phyloP scores from a whole-genome alignment of 371 early-diverging fungal genomes.

The Sporodiniella umbellata region DNA sequence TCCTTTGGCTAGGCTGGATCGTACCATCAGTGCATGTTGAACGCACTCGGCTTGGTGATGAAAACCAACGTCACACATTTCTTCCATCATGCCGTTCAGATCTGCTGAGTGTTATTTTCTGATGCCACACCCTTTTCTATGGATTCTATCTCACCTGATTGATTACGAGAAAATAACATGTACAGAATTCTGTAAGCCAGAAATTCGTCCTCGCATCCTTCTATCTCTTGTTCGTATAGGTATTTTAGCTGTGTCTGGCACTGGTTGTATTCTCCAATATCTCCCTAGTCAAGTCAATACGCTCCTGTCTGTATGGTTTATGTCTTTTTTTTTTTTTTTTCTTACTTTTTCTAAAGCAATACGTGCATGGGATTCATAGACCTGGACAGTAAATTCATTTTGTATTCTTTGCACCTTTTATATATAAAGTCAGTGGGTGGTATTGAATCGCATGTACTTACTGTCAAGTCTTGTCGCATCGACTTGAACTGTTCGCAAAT shows the following conservation, averaged over 20 bases:
- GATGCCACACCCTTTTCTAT: no score
- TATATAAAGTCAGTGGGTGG: background rate
- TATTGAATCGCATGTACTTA: slow-evolving; percentile 9
- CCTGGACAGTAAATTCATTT: slow-evolving; percentile 87
- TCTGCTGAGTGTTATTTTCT: slow-evolving; percentile 51
- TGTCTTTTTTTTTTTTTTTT: background rate
- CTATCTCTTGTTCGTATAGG: slow-evolving; percentile 70
- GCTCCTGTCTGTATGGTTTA: background rate
- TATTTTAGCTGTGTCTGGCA: slow-evolving; percentile 93
- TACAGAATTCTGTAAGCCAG: slow-evolving; percentile 90
- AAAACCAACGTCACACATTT: slow-evolving; percentile 63
- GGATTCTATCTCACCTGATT: slow-evolving; percentile 72
- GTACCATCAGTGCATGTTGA: slow-evolving; percentile 80
- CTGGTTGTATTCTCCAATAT: slow-evolving; percentile 96
- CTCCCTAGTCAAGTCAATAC: slow-evolving; percentile 52
- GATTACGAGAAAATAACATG: slow-evolving; percentile 80
- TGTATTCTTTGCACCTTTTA: slow-evolving; percentile 84
- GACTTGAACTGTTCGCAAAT: slow-evolving; percentile 81
- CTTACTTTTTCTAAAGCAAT: slow-evolving; percentile 90
- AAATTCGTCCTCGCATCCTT: slow-evolving; percentile 81
- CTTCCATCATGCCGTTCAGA: slow-evolving; percentile 67
- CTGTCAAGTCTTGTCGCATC: slow-evolving; percentile 89
- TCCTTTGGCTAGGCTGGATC: slow-evolving; percentile 69
- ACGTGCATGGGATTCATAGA: slow-evolving; percentile 93
- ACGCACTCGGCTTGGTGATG: slow-evolving; percentile 54